Conservation (phyloP, 2,329 filamentous ascomycete genomes). For the Chaetomium sp. region DNA sequence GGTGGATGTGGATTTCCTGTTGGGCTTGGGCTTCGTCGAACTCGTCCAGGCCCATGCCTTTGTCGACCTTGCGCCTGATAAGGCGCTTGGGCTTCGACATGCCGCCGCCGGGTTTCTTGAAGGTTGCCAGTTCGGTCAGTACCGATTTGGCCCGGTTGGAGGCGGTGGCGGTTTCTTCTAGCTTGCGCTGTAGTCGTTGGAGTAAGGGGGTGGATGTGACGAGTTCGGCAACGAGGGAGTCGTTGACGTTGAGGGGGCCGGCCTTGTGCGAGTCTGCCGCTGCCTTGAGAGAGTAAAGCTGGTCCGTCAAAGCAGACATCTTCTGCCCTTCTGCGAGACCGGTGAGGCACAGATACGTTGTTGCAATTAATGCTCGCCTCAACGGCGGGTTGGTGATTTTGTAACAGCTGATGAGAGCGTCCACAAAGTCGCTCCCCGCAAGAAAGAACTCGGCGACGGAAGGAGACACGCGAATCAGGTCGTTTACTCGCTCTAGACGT, state of each 20-base stretch:
- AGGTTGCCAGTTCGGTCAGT: constrained; percentile 61
- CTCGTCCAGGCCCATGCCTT: constrained; percentile 60
- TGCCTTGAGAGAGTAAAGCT: constrained; percentile 77
- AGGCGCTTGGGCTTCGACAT: constrained; percentile 55
- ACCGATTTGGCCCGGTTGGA: constrained; percentile 61
- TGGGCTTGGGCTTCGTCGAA: constrained; percentile 44
- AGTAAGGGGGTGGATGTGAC: constrained; percentile 79
- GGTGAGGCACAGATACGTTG: constrained; percentile 72
- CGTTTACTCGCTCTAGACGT: constrained; percentile 60
- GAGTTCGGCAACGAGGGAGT: constrained; percentile 78
- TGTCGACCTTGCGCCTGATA: constrained; percentile 58
- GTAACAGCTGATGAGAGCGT: constrained; percentile 70
- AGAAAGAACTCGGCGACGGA: constrained; percentile 65
- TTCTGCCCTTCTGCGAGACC: constrained; percentile 70
- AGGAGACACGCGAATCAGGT: constrained; percentile 64
- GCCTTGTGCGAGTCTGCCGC: constrained; percentile 66
- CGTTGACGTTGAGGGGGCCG: constrained; percentile 58
- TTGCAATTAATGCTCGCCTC: constrained; percentile 69
- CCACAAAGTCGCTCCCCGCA: constrained; percentile 84
- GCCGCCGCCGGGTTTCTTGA: constrained; percentile 56
- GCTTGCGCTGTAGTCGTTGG: constrained; percentile 59
- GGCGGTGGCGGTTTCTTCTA: constrained; percentile 52
- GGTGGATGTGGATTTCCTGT: constrained; percentile 70
- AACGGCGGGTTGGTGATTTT: constrained; percentile 64
- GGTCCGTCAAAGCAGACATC: constrained; percentile 75